phyloP scores from a whole-genome alignment of 139 green algal genomes.

The Picochlorum sp. region DNA sequence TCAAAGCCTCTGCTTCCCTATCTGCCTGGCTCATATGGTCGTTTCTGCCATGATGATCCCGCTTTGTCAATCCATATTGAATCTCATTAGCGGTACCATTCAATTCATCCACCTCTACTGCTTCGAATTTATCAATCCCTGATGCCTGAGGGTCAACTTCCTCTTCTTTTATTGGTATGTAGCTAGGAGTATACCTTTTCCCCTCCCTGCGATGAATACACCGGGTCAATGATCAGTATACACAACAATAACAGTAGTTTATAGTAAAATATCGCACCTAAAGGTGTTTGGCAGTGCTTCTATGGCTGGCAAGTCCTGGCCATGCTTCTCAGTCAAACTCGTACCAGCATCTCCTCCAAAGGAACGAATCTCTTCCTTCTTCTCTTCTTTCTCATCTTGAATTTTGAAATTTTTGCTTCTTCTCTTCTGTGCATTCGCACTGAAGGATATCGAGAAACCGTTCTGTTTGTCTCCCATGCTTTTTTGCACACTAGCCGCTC shows the following conservation, averaged over 20 bases:
- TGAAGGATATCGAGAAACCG: too few relatives aligned
- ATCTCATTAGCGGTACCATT: conserved; percentile 12
- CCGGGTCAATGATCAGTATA: not conserved
- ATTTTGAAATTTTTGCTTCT: too few relatives aligned
- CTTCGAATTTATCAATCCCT: conserved; percentile 34
- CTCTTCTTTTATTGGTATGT: conserved; percentile 17
- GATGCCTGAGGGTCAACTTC: not conserved
- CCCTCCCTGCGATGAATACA: not conserved
- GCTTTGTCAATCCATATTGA: conserved; percentile 17
- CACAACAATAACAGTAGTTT: not conserved
- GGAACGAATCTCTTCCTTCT: too few relatives aligned
- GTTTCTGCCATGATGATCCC: not conserved
- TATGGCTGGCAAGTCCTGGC: too few relatives aligned
- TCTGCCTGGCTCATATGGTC: not conserved
- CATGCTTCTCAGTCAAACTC: too few relatives aligned
- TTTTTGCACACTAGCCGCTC: too few relatives aligned
- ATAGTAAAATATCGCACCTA: not conserved
- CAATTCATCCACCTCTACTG: conserved; percentile 17
- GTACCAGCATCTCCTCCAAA: too few relatives aligned
- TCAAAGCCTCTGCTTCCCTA: conserved; percentile 11
- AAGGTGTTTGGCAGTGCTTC: not conserved
- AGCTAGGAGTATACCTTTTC: conserved; percentile 12
- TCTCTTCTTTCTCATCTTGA: too few relatives aligned
- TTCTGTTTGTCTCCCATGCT: too few relatives aligned
- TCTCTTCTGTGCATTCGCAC: too few relatives aligned